Base-by-base conservation (phyloP, 2,329 filamentous ascomycete species). In the Grosmannia huntii region DNA sequence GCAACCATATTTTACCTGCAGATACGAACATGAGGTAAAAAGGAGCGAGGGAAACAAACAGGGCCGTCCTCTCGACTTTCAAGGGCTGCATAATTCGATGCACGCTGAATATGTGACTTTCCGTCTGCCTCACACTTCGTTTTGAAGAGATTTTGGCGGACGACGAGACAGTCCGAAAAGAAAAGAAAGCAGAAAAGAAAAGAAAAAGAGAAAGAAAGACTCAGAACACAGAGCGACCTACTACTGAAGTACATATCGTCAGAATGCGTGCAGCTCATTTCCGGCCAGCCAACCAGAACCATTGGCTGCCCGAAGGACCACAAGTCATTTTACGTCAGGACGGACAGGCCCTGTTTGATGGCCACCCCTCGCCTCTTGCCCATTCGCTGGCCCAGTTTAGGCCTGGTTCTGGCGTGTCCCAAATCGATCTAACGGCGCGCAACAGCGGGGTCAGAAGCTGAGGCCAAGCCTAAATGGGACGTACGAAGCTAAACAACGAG, bases 251-350 rank as follows among this genome's bases (percentile, higher is more conserved):
- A 33, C 31, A 49, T 14, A 28, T 41, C 53, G 53, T 44, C 36
- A 55, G n/a, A 56, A 31, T 19, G 31, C 33, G 28, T 23, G 23
- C 28, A 56, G 16, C 44, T 61, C 58, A 53, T 60, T 54, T 49
- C 57, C 55, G 44, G 25, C 1, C 11, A 19, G 14, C 56, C 56
- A 57, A 57, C 53, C 23, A 38, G 1, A 38, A 4, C 1, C 2
- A 19, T 6, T 7, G 10, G n/a, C 12, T 36, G 31, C 27, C 14
- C 16, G 12, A 46, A 11, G 56, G 36, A 52, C 57, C 52, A 58
- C 53, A 58, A 48, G n/a, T 58, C 57, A 58, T 58, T 55, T 55
- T 19, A 55, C 53, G 36, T 23, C 49, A 51, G 55, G 55, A 33
- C 11, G 41, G 33, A 19, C 52, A 56, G 28, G 55, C 46, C 49